Base-by-base conservation (phyloP, 768 basidiomycete genomes). In the Serendipita indica region DNA sequence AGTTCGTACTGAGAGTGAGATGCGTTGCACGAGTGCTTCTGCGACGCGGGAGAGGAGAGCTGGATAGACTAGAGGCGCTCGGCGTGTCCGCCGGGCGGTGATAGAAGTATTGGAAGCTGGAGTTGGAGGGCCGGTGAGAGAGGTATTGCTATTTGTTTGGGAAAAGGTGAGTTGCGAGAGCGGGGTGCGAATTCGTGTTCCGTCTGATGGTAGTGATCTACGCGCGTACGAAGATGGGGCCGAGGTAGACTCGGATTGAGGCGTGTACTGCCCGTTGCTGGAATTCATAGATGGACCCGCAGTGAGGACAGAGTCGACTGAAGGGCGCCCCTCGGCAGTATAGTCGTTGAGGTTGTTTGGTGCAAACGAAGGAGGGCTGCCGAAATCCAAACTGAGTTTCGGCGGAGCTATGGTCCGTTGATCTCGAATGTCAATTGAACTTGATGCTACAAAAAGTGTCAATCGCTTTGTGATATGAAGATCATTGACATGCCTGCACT, bases 1-100 rank as follows among this genome's bases (percentile, higher is more conserved):
- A 69, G 86, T 71, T 57, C 86, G 79, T 71, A 97, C 93, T 7
- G 79, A 67, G 45, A 90, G 72, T 12, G 73, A 65, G 65, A 98
- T 82, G 43, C 90, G 84, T 60, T 86, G 80, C 54, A 83, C 84
- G 73, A 99, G 96, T 2, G 89, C 90, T 62, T 90, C 88, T 1
- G 93, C 92, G 10, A 99, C 92, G 60, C 86, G 84, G 20, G 93
- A 97, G 4, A 98, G 79, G 22, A 98, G 75, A 1, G 96, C 96
- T n/a, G 96, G 93, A 72, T 97, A 96, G 57, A 97, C 84, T 39
- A 85, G 75, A 27, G 89, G 88, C 33, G 81, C 76, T 65, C 83
- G 80, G 39, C 75, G 78, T 4, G 22, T 25, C 16, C 25, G 22
- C 25, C 25, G 74, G 66, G 39, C 67, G 71, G 59, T 67, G 67